Conservation (phyloP, 106 monocot species). For the Xerophyta viscosa region DNA sequence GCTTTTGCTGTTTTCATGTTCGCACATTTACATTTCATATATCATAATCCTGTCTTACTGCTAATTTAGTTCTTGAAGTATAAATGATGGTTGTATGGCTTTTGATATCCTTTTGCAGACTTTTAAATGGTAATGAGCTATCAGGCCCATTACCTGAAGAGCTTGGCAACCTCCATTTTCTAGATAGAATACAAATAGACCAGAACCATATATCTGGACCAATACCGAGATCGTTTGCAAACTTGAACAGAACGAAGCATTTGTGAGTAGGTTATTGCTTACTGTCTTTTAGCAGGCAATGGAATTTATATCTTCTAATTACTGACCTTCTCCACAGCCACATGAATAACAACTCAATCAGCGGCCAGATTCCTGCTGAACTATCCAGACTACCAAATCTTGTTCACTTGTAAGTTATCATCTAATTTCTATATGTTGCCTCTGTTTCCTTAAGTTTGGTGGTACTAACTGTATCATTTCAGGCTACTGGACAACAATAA, state of each 20-base stretch:
- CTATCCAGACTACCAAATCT: constrained; percentile 68
- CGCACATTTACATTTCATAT: too few species aligned
- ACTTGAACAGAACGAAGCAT: constrained; percentile 79
- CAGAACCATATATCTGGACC: constrained; percentile 88
- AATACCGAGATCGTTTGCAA: constrained; percentile 77
- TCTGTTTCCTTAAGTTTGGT: too few species aligned
- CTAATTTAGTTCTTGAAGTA: too few species aligned
- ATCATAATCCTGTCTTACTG: too few species aligned
- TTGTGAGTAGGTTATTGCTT: constrained; percentile 69
- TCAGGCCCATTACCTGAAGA: constrained; percentile 86
- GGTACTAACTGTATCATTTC: too few species aligned
- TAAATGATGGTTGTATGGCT: background rate
- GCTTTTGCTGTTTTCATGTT: too few species aligned
- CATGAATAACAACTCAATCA: constrained; percentile 98
- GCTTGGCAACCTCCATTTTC: constrained; percentile 66
- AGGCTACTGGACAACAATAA: constrained; percentile 99
- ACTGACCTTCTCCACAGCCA: constrained; percentile 48
- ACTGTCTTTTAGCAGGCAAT: constrained; percentile 7
- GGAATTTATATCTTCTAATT: constrained; percentile 1
- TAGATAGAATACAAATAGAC: constrained; percentile 93
- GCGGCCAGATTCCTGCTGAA: constrained; percentile 87
- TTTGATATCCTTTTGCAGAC: constrained; percentile 49
- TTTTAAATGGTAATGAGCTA: constrained; percentile 86
- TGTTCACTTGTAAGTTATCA: constrained; percentile 78
- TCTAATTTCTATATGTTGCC: background rate